Conservation (phyloP, 106 monocot species). For the Acorus gramineus region DNA sequence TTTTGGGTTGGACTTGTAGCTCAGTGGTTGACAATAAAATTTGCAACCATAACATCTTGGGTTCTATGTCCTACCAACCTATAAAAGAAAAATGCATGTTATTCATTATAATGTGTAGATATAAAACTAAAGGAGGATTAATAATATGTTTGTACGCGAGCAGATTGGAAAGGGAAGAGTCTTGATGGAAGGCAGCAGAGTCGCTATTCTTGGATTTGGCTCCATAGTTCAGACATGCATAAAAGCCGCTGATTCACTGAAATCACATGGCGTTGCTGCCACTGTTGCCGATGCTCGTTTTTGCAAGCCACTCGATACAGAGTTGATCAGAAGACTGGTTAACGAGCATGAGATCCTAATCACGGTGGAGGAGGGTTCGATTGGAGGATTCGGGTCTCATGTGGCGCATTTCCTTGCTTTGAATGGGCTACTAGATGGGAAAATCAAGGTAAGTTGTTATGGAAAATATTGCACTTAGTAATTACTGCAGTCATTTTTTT, state of each 20-base stretch:
- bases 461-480: too few relatives aligned
- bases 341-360: conserved; percentile 11
- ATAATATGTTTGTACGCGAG: background rate
- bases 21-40: too few relatives aligned
- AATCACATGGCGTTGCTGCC: background rate
- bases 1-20: too few relatives aligned
- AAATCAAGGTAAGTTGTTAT: conserved; percentile 9
- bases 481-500: too few relatives aligned
- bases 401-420: conserved; percentile 10
- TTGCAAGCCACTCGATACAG: conserved; percentile 17
- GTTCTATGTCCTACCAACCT: too few relatives aligned
- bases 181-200: conserved; percentile 45
- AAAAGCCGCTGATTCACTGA: conserved; percentile 1
- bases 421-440: conserved; percentile 15
- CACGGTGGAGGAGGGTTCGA: conserved; percentile 20
- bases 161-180: conserved; percentile 85
- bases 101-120: too few relatives aligned
- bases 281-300: conserved; percentile 20
- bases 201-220: conserved; percentile 16
- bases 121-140: too few relatives aligned
- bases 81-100: too few relatives aligned
- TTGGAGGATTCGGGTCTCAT: conserved; percentile 19
- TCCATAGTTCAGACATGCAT: conserved; percentile 12
- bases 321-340: conserved; percentile 8
- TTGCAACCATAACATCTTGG: too few relatives aligned